Percentiles rank a stretch among this genome's conserved stretches.
phyloP scores from a whole-genome alignment of 2,329 filamentous ascomycete genomes.

The Plectosphaerella sp. region DNA sequence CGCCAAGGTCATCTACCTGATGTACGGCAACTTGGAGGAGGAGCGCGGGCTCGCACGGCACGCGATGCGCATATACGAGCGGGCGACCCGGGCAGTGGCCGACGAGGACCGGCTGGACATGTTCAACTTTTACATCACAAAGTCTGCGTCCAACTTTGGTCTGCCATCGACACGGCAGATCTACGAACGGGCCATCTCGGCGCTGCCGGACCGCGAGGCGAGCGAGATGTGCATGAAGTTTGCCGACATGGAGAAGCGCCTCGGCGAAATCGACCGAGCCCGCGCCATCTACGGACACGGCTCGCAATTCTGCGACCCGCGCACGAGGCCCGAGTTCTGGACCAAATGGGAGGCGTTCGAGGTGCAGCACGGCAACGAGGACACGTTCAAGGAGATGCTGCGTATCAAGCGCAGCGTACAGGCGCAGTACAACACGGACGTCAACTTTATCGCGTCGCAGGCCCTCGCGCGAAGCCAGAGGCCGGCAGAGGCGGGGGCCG shows the following conservation, averaged over 20 bases:
- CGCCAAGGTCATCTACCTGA: slow-evolving; percentile 91
- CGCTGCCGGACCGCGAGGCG: slow-evolving; percentile 88
- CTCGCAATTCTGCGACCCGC: slow-evolving; percentile 93
- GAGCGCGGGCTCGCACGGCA: slow-evolving; percentile 90
- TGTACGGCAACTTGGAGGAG: slow-evolving; percentile 97
- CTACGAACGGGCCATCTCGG: slow-evolving; percentile 91
- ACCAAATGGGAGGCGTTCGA: slow-evolving; percentile 96
- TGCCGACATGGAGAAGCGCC: slow-evolving; percentile 87
- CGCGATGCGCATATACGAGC: slow-evolving; percentile 98
- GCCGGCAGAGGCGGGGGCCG: slow-evolving; percentile 40
- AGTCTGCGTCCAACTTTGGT: slow-evolving; percentile 96
- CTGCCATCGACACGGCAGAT: slow-evolving; percentile 91
- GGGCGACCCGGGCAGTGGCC: slow-evolving; percentile 87
- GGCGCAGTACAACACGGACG: slow-evolving; percentile 97
- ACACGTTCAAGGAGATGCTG: slow-evolving; percentile 99
- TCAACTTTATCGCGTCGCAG: slow-evolving; percentile 97
- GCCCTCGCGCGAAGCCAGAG: slow-evolving; percentile 78
- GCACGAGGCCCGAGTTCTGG: slow-evolving; percentile 90
- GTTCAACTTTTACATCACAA: slow-evolving; percentile 99
- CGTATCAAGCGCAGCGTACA: slow-evolving; percentile 96
- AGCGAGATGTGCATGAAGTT: slow-evolving; percentile 99
- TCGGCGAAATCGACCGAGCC: slow-evolving; percentile 92
- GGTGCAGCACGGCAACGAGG: slow-evolving; percentile 96
- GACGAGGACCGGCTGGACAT: slow-evolving; percentile 95
- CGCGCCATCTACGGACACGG: slow-evolving; percentile 95